Base-by-base conservation (phyloP, 345 rosid species). In the Dimocarpus longan region DNA sequence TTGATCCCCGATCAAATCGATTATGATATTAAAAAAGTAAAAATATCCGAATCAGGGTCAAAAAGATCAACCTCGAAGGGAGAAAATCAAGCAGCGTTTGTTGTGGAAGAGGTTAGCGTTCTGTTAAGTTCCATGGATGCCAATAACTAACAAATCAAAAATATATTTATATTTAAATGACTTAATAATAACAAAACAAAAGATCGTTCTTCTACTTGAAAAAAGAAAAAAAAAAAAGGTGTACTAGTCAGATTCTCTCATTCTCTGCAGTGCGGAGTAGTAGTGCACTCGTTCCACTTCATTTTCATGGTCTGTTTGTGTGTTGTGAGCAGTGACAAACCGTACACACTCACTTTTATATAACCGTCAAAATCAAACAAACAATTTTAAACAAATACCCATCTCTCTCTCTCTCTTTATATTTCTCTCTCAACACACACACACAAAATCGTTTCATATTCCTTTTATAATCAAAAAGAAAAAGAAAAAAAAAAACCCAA, bases 61-160 rank as follows among this genome's bases (percentile, higher is more conserved):
- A 76, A 76, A 68, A 76, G 50, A 71, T 71, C 68, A 46, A 66
- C 71, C 12, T 64, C 12, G 26, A 22, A 48, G 1, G 10, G 69
- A 84, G 82, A 79, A 84, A 84, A 76, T 73, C 75, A 79, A 84
- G 85, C 79, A 81, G 43, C 63, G 1, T 81, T 73, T 82, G 26
- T n/a, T 28, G 71, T 62, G 12, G 71, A 65, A 42, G 64, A 82
- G 8, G 73, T 68, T 18, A 69, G 57, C 13, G 56, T 66, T 83
- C 79, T 70, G 82, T 84, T 76, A 54, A 21, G 72, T 39, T 13
- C 8, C 1, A 42, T 9, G 21, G 64, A 76, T 76, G 19, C 32
- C 12, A 10, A 21, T 76, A 54, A 67, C 73, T 37, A 54, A 67
- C 71, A n/a, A 50, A 63, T 64, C 72, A 16, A 44, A 32, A 32